Evolutionary conservation across 371 early-diverging fungal genomes (phyloP).

Genomic region (Syncephalis fuscata): DNA sequence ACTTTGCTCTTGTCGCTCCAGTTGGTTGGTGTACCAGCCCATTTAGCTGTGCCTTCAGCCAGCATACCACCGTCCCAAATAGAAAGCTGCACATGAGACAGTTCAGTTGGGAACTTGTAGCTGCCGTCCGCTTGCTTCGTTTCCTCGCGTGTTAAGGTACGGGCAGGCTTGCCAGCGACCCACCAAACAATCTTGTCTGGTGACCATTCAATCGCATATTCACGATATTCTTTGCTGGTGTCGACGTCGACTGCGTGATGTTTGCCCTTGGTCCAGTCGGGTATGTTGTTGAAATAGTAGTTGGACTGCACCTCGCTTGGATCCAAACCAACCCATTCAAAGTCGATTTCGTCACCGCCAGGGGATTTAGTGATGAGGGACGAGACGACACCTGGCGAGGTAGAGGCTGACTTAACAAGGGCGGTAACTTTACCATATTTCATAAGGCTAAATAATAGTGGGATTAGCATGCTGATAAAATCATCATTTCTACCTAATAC

Average conservation of each 20-base stretch:
- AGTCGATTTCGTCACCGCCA: conserved; percentile 54
- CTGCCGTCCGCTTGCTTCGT: conserved; percentile 11
- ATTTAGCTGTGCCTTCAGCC: conserved; percentile 29
- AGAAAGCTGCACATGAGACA: conserved; percentile 36
- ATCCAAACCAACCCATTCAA: conserved; percentile 45
- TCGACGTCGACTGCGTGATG: conserved; percentile 4
- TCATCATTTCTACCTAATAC: too few species aligned
- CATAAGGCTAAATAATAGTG: conserved; percentile 16
- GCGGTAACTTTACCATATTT: conserved; percentile 32
- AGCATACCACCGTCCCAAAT: conserved; percentile 49
- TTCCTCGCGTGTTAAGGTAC: conserved; percentile 20
- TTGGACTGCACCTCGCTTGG: conserved; percentile 36
- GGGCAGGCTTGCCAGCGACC: conserved; percentile 22
- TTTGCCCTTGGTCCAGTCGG: conserved; percentile 21
- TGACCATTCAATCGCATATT: conserved; percentile 33
- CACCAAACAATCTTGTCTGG: conserved; percentile 30
- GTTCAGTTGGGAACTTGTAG: conserved; percentile 28
- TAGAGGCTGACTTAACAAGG: conserved; percentile 26
- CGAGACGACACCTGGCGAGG: conserved; percentile 36
- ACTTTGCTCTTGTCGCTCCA: conserved; percentile 30
- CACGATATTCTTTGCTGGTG: conserved; percentile 12
- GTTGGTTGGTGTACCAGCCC: conserved; percentile 44
- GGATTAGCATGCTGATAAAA: background rate
- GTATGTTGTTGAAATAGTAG: conserved; percentile 39
- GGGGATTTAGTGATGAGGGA: conserved; percentile 34